Base-by-base conservation (phyloP, 371 early-diverging fungal genomes). In the Lichtheimia ramosa region DNA sequence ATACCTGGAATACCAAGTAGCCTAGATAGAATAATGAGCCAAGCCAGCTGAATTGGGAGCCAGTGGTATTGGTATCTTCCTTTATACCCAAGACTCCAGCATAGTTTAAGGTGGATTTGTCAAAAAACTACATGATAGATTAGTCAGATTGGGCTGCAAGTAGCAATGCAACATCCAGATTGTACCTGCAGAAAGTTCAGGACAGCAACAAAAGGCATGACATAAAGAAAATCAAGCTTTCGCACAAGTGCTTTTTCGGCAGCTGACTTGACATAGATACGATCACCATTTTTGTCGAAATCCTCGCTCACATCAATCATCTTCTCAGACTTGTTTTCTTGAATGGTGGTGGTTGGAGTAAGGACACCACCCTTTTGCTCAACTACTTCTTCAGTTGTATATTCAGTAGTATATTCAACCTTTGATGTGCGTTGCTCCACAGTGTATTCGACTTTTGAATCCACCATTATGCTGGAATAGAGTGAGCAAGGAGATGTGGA, bases 151-250 rank as follows among this genome's bases (percentile, higher is more conserved):
- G 10, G 2, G 34, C 46, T 18, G 2, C 16, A 10, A 46, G 46
- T 46, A 16, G 16, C 21, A 21, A 6, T 43, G 5, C 16, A 46
- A 25, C 25, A 39, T 40, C 27, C 7, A 7, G 12, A 41, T 12
- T 21, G 63, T 64, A 66, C 70, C 64, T 70, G 70, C 34, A 70
- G 58, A 49, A 70, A 70, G 53, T 70, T 70, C 25, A 70, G 61
- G 40, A 70, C 43, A 20, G 66, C 66, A 52, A 70, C 51, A 43
- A 54, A 70, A 27, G 70, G 70, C 70, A 70, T 70, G 16, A 70
- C 70, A 48, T 58, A 66, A 21, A 70, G 16, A 28, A 54, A 70
- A 58, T 70, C 70, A 8, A 70, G 25, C 25, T 61, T 63, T 42
- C 70, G 61, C 3, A 70, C 67, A 16, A 66, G 48, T 1, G 16